Base-by-base conservation (phyloP, 345 rosid species). In the Pseudoturritis turrita region DNA sequence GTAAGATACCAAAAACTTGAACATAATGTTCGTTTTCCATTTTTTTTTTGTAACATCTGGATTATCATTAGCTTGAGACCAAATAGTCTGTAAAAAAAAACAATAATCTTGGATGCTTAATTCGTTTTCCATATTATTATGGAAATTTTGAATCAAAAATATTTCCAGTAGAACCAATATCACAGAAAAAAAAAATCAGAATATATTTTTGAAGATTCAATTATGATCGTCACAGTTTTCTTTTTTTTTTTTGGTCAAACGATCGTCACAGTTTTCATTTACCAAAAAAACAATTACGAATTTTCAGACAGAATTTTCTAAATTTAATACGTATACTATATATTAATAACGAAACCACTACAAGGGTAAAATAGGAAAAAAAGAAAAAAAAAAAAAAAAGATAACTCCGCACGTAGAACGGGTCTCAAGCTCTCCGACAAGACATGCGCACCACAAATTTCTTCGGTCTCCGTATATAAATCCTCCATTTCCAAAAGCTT, bases 391-490 rank as follows among this genome's bases (percentile, higher is more conserved):
- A 31, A 1, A 67, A 14, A 22, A 31, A 1, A 3, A 3, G 50
- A 4, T 66, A 19, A 35, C 33, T 59, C 47, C 57, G 69, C 64
- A 68, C 71, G 71, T 56, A 68, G 80, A 80, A 78, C 54, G 54
- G 73, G 83, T 75, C 74, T 79, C 71, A 50, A 65, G 77, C 65
- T 65, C 60, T 52, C 52, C 78, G 50, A 78, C 68, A 77, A 76
- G 76, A 68, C 74, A 46, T 60, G 78, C 71, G 31, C 67, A 51
- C 83, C 82, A 67, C 66, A 75, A 33, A 55, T 36, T 6, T 49
- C 19, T 64, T 50, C 35, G 3, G 10, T 58, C 62, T 47, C 10
- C 72, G 35, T 76, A 44, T 82, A 73, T 72, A 49, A 56, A 18
- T 25, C 31, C 49, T 14, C 10, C 51, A 67, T 35, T 36, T 13